phyloP scores from a whole-genome alignment of 1,284 basidiomycete species.

The Cystobasidium slooffiae region DNA sequence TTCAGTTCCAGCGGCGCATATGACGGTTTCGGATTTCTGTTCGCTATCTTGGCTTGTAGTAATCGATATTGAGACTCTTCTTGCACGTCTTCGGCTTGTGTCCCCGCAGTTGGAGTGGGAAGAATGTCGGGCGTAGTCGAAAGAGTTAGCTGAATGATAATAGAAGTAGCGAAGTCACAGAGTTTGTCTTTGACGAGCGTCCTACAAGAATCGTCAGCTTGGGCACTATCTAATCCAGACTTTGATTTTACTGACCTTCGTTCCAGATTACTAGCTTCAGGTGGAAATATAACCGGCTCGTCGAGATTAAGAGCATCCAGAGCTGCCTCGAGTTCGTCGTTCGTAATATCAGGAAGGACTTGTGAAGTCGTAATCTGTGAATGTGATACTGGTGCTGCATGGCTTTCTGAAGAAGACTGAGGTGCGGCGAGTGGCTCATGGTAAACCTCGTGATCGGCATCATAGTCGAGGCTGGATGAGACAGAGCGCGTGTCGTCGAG shows the following conservation, averaged over 20 bases:
- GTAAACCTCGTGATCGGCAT: conserved; percentile 6
- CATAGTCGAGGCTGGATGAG: not conserved
- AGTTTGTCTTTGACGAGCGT: conserved; percentile 13
- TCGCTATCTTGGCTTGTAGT: conserved; percentile 21
- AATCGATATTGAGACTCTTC: not conserved
- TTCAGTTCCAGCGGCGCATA: not conserved
- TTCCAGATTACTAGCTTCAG: not conserved
- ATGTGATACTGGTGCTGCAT: too few species aligned
- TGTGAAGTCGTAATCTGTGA: too few species aligned
- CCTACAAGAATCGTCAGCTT: not conserved
- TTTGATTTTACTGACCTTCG: conserved; percentile 10
- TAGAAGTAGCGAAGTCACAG: conserved; percentile 12
- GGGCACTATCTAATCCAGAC: not conserved
- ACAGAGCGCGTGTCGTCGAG: not conserved
- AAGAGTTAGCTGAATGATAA: conserved; percentile 22
- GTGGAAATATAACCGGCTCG: not conserved
- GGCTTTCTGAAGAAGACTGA: not conserved
- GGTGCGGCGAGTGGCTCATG: not conserved
- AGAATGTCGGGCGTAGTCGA: conserved; percentile 11
- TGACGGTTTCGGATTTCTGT: not conserved
- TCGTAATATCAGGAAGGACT: not conserved
- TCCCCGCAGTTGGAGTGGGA: not conserved
- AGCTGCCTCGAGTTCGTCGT: conserved; percentile 15
- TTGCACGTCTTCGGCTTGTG: not conserved
- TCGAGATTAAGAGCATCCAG: not conserved